phyloP scores from a whole-genome alignment of 805 yeast genomes.

The Pichia gijzeniarum region DNA sequence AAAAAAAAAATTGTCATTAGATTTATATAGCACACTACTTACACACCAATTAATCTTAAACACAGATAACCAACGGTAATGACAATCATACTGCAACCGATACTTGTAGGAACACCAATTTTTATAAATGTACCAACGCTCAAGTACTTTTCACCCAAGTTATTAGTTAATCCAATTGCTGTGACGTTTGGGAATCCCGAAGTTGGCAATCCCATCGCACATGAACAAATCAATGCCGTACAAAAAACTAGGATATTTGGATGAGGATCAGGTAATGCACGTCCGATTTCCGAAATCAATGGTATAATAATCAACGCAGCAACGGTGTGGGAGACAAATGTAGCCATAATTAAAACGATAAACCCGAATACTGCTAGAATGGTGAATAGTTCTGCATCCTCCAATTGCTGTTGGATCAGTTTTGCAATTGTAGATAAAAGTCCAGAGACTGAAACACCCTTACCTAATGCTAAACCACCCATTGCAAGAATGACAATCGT shows the following conservation, averaged over 20 bases:
- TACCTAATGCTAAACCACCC: conserved; percentile 97
- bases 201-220: conserved; percentile 97
- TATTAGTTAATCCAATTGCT: conserved; percentile 91
- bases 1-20: no score
- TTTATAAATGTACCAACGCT: conserved; percentile 82
- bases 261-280: conserved; percentile 66
- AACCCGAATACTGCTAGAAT: conserved; percentile 76
- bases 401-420: conserved; percentile 58
- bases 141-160: conserved; percentile 82
- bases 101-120: conserved; percentile 84
- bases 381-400: conserved; percentile 61
- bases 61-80: conserved; percentile 74
- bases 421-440: conserved; percentile 71
- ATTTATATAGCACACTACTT: no score
- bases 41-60: conserved; percentile 54
- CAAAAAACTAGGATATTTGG: conserved; percentile 73
- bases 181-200: conserved; percentile 98
- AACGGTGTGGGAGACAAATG: conserved; percentile 94
- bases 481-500: conserved; percentile 90
- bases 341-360: conserved; percentile 76
- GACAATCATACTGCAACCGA: conserved; percentile 65
- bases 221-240: conserved; percentile 68
- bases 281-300: conserved; percentile 84
- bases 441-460: conserved; percentile 91
- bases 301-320: conserved; percentile 94